Percentiles rank a stretch among this genome's conserved stretches.
phyloP scores from a whole-genome alignment of 148 eudicot genomes.

The Arctostaphylos glauca region DNA sequence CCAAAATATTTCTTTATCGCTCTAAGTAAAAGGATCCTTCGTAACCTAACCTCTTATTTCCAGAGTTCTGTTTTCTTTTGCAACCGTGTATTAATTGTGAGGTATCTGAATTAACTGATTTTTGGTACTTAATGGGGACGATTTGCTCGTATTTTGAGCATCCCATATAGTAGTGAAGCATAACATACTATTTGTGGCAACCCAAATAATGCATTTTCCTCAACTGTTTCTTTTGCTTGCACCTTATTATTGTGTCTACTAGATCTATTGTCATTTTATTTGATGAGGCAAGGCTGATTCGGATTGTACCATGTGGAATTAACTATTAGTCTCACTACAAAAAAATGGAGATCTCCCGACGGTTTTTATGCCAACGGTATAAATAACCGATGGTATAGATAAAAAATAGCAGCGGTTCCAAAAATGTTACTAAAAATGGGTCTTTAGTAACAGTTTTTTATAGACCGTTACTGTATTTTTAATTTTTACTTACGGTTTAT shows the following conservation, averaged over 20 bases:
- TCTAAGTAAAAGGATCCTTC: too few relatives aligned
- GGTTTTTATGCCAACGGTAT: too few relatives aligned
- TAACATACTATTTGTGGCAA: background rate
- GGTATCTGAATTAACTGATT: conserved; percentile 5
- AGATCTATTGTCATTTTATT: background rate
- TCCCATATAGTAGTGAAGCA: background rate
- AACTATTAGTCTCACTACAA: conserved; percentile 7
- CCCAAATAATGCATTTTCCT: background rate
- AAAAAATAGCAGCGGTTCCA: too few relatives aligned
- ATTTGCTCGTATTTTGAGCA: background rate
- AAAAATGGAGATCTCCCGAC: too few relatives aligned
- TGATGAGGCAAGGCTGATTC: background rate
- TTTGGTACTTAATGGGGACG: conserved; percentile 4
- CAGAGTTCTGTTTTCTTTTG: background rate
- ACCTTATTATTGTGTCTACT: background rate
- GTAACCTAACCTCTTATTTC: background rate
- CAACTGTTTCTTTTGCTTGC: background rate
- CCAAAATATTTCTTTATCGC: background rate
- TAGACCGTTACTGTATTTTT: too few relatives aligned
- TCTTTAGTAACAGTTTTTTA: too few relatives aligned
- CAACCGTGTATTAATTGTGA: background rate
- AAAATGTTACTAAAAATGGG: too few relatives aligned
- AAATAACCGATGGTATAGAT: too few relatives aligned
- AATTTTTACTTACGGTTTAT: too few relatives aligned
- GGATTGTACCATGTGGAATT: conserved; percentile 9